Base-by-base conservation (phyloP, 1,139 yeast species). In the Saccharomyces hybrid region DNA sequence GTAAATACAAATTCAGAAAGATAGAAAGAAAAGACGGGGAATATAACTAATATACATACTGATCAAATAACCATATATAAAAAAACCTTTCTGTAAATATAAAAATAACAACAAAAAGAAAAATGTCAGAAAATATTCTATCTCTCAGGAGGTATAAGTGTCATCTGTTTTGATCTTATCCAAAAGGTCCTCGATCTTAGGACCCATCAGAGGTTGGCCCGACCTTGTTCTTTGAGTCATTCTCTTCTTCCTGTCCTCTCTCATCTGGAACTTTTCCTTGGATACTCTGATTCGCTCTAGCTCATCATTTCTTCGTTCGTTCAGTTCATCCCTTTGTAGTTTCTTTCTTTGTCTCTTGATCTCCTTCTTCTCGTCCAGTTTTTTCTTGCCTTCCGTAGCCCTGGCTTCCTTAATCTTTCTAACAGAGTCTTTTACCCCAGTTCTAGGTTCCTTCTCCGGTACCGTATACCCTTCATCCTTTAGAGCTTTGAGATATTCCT, bases 191-290 rank as follows among this genome's bases (percentile, higher is more conserved):
- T 83, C 85, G 56, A 91, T 88, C 67, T 96, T 79, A 8, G 96
- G 95, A 0, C 89, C 96, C 95, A 91, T 88, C 51, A 81, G 71
- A 1, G 97, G 97, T 68, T 91, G 98, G 0, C 97, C 97, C 5
- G 76, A 70, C 59, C 76, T 76, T 1, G 96, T 90, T 56, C 76
- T 82, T 59, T 85, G 79, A 1, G 82, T 71, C 9, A 85, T 61
- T 41, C 72, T 73, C 55, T 79, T 79, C 58, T 81, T 78, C 63
- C 78, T 79, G 51, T 71, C 69, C 55, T 76, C 80, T 41, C 87
- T 71, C 47, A 68, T 66, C 4, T 53, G 56, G 34, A 68, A 63
- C 56, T 67, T 68, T 38, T 68, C 65, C 44, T 68, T 65, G 2
- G 69, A 66, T 14, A 63, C 60, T 28, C 59, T 56, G 7, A 68